A percentile compares a stretch with the other conserved stretches of the same genome.
These are phyloP conservation scores for Tetracentron sinense DNA, from an alignment of 164 flowering plant genomes.

Conservation along the genomic window DNA sequence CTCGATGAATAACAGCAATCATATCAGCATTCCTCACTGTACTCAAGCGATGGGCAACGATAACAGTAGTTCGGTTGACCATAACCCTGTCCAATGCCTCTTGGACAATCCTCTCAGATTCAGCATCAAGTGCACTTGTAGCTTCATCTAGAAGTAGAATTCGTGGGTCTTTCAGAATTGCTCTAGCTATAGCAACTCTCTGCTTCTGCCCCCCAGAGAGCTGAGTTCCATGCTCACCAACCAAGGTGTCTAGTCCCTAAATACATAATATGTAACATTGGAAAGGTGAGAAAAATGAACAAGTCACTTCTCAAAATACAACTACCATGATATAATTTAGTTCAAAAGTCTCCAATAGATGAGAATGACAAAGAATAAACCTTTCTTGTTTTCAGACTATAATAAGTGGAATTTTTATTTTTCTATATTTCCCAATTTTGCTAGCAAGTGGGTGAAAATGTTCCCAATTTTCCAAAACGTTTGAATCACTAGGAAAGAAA, in stretches of 20 bases:
- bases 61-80: slow-evolving; percentile 41
- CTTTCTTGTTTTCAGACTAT: no score
- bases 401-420: no score
- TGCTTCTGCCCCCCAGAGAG: slow-evolving; percentile 34
- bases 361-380: no score
- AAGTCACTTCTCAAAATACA: not conserved
- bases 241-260: slow-evolving; percentile 40
- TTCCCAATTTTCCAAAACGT: no score
- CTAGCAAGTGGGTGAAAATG: no score
- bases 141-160: slow-evolving; percentile 39
- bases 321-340: not conserved
- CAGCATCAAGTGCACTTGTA: slow-evolving; percentile 55
- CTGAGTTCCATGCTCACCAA: slow-evolving; percentile 42
- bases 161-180: slow-evolving; percentile 28
- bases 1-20: slow-evolving; percentile 33
- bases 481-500: not conserved
- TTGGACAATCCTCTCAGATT: slow-evolving; percentile 50
- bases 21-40: slow-evolving; percentile 41
- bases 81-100: slow-evolving; percentile 47
- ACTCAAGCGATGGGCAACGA: slow-evolving; percentile 46
- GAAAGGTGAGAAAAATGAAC: not conserved
- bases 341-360: no score
- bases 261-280: not conserved
- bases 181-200: slow-evolving; percentile 30
- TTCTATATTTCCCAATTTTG: no score